Base-by-base conservation (phyloP, 192 early-diverging fungal species). In the Physocladia obscura region DNA sequence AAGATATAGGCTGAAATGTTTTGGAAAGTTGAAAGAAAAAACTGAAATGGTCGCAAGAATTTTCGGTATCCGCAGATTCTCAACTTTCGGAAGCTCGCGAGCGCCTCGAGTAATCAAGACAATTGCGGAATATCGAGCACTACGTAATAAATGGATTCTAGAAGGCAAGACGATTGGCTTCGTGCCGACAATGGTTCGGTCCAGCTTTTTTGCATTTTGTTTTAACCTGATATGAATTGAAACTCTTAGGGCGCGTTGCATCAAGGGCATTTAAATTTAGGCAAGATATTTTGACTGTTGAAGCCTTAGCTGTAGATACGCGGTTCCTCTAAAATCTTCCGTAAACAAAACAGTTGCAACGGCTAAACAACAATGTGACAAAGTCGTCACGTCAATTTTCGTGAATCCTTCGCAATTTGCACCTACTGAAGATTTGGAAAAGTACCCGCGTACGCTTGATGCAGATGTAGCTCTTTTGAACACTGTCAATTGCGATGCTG, bases 391-490 rank as follows among this genome's bases (percentile, higher is more conserved):
- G 22, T 89, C 88, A 60, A 94, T 99, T 62, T 99, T 98, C 80
- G 97, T 99, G 35, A 98, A 98, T 72, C 97, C 97, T n/a, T 91
- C 97, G 4, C 97, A 98, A 71, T 98, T 98, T 71, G 94, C 94
- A 3, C 97, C 95, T 0, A 88, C 89, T 59, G 97, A 98, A 76
- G 97, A 98, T 75, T 82, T 97, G 27, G 87, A 82, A 55, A 82
- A 84, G 49, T 98, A 98, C 75, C 97, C 97, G 36, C 89, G 94
- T 24, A 94, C 93, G 0, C 76, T 94, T 11, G 83, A 88, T 22
- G 36, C 73, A 1, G 97, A 98, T 76, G 73, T 95, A n/a, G 78
- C 76, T 2, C 76, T 88, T 49, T 79, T 98, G 22, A 75, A 76
- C 13, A 76, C 76, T 19, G 62, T 78, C 1, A 56, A 69, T 11